These are phyloP conservation scores for Fraxinus cuspidata DNA, from an alignment of 257 asterid species.

Conservation along the genomic window DNA sequence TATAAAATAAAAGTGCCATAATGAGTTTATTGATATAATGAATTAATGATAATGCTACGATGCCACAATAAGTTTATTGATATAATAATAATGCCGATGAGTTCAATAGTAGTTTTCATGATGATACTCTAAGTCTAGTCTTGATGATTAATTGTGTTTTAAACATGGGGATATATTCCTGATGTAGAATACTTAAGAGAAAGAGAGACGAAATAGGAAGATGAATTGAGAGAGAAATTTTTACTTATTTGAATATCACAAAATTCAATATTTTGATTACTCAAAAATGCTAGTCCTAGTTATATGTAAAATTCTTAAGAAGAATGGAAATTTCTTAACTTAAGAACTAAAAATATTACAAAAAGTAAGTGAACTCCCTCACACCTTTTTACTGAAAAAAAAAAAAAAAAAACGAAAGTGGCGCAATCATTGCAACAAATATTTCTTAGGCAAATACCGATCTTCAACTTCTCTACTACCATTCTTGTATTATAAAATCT, in stretches of 20 bases:
- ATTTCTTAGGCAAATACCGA: neutral
- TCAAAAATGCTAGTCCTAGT: neutral
- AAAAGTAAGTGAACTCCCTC: neutral
- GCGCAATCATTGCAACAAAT: neutral
- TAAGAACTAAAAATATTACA: neutral
- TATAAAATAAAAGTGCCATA: neutral
- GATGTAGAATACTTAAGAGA: neutral
- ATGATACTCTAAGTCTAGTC: neutral
- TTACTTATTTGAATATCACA: neutral
- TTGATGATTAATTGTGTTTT: neutral
- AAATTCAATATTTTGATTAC: no score
- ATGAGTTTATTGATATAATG: slow-evolving; percentile 8
- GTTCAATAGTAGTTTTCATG: neutral
- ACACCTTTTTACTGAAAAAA: neutral
- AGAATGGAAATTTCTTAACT: neutral
- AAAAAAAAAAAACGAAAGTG: neutral
- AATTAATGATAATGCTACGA: neutral
- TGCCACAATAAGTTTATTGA: neutral
- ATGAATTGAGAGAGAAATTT: neutral
- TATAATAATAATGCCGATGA: no score
- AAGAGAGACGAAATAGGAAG: neutral
- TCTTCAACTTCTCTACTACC: neutral
- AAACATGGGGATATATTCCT: neutral
- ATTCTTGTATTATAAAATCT: neutral
- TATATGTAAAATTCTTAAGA: neutral